These are phyloP conservation scores for Jatropha multifida DNA, from an alignment of 441 rosid species.

Conservation along the genomic window DNA sequence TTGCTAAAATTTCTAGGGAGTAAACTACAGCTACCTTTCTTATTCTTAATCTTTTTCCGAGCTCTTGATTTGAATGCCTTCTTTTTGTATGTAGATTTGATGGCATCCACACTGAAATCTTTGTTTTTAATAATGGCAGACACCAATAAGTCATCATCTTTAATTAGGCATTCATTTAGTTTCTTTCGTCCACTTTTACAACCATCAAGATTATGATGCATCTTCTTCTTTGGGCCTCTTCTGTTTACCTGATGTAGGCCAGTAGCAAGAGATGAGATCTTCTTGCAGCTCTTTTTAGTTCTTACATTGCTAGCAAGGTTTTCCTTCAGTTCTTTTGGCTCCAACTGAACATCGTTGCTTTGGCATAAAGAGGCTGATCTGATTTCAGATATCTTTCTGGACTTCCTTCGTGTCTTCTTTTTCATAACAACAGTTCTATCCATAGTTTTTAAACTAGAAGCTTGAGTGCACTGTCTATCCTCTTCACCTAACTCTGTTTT, in stretches of 20 bases:
- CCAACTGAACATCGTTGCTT: conserved; percentile 32
- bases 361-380: conserved; percentile 39
- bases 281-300: conserved; percentile 25
- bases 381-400: conserved; percentile 69
- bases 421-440: conserved; percentile 30
- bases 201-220: conserved; percentile 28
- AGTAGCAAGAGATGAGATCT: conserved; percentile 26
- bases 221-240: conserved; percentile 42
- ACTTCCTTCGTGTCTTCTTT: conserved; percentile 65
- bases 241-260: conserved; percentile 29
- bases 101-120: conserved; percentile 35
- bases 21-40: conserved; percentile 63
- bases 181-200: conserved; percentile 43
- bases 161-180: conserved; percentile 44
- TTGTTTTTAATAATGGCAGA: conserved; percentile 63
- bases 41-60: conserved; percentile 45
- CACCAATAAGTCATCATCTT: conserved; percentile 67
- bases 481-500: conserved; percentile 36
- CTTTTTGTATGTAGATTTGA: conserved; percentile 45
- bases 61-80: conserved; percentile 47
- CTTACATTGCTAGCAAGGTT: conserved; percentile 19
- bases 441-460: conserved; percentile 34
- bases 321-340: conserved; percentile 36
- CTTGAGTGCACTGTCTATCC: conserved; percentile 38
- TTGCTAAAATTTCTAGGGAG: conserved; percentile 59